Conservation (phyloP, 208 protist genomes). For the Paratrypanosoma confusum region DNA sequence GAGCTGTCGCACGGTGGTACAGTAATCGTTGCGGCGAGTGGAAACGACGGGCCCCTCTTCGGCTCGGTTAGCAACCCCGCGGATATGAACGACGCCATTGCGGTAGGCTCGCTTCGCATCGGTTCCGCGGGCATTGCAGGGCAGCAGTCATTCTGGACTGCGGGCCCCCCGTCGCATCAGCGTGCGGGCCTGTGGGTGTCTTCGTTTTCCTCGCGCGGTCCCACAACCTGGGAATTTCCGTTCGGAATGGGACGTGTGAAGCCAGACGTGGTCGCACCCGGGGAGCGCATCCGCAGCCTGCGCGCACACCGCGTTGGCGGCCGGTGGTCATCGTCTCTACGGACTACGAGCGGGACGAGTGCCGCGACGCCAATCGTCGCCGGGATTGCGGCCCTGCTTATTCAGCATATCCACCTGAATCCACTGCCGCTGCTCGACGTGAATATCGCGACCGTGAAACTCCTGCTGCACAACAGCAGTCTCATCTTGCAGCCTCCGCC, state of each 20-base stretch:
- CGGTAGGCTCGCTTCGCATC: slow-evolving; percentile 74
- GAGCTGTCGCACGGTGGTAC: slow-evolving; percentile 83
- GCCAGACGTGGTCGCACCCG: slow-evolving; percentile 93
- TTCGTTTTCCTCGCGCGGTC: slow-evolving; percentile 87
- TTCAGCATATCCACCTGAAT: slow-evolving; percentile 12
- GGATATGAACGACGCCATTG: slow-evolving; percentile 92
- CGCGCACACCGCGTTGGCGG: slow-evolving; percentile 6
- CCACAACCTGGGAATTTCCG: slow-evolving; percentile 93
- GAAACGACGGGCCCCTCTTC: slow-evolving; percentile 94
- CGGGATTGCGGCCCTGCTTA: slow-evolving; percentile 82
- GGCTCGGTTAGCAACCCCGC: slow-evolving; percentile 95
- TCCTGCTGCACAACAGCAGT: too few relatives aligned
- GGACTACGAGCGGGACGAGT: slow-evolving; percentile 86
- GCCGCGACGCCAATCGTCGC: slow-evolving; percentile 92
- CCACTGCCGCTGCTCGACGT: neutral
- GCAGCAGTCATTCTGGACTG: neutral
- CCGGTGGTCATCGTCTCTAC: slow-evolving; percentile 9
- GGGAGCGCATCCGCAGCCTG: slow-evolving; percentile 26
- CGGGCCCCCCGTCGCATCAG: neutral
- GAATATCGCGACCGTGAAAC: slow-evolving; percentile 16
- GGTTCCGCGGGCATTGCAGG: neutral
- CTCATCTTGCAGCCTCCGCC: too few relatives aligned
- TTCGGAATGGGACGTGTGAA: slow-evolving; percentile 89
- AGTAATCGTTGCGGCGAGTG: slow-evolving; percentile 92
- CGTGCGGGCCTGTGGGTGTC: slow-evolving; percentile 23